Percentiles rank a stretch among this genome's conserved stretches.
Evolutionary conservation across 805 yeast species (phyloP).

Genomic region (Pichia insulana): DNA sequence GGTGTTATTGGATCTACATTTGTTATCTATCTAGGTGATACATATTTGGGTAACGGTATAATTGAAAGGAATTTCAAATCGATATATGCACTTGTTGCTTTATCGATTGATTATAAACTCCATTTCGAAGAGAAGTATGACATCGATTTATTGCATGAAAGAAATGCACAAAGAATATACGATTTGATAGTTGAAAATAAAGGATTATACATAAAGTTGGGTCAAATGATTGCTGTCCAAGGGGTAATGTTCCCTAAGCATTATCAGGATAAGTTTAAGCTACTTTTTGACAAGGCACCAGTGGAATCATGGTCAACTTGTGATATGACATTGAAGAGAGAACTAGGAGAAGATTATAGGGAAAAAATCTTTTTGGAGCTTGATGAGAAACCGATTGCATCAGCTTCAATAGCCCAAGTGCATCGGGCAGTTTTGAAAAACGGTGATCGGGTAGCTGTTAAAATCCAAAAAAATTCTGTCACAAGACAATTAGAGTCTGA

Average conservation of each 20-base stretch:
- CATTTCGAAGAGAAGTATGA: constrained; percentile 37
- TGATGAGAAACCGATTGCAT: constrained; percentile 55
- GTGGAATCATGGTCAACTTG: constrained; percentile 41
- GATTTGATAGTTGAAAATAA: constrained; percentile 38
- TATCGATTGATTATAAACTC: constrained; percentile 56
- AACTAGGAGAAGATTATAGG: constrained; percentile 36
- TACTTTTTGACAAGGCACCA: constrained; percentile 64
- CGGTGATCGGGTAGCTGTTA: constrained; percentile 53
- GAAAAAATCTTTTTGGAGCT: constrained; percentile 33
- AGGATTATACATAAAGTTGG: constrained; percentile 66
- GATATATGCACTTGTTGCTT: constrained; percentile 34
- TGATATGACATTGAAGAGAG: constrained; percentile 32
- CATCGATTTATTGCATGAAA: constrained; percentile 50
- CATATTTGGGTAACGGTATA: constrained; percentile 38
- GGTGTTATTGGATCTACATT: constrained; percentile 14
- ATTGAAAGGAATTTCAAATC: constrained; percentile 45
- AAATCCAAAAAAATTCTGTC: constrained; percentile 59
- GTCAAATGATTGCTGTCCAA: constrained; percentile 75
- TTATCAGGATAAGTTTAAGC: constrained; percentile 47
- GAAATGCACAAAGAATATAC: constrained; percentile 44
- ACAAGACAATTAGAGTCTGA: constrained; percentile 53
- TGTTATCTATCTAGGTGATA: constrained; percentile 22
- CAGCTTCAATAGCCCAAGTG: constrained; percentile 71
- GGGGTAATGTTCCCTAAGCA: constrained; percentile 58
- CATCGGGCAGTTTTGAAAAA: constrained; percentile 41